Base-by-base conservation (phyloP, 495 filamentous ascomycete species). In the Neurospora pannonica region DNA sequence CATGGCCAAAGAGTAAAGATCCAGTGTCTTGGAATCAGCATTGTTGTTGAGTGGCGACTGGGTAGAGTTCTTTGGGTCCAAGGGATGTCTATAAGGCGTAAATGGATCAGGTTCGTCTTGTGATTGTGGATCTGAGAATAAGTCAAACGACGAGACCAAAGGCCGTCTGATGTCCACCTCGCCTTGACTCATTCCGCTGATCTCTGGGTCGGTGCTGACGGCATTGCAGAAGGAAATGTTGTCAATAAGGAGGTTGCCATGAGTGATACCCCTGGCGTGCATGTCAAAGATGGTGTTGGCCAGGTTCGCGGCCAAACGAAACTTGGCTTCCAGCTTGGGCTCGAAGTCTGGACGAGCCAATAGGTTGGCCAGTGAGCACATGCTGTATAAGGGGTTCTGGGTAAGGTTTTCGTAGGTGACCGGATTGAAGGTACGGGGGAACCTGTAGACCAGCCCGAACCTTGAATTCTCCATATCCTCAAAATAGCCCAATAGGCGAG, bases 1-100 rank as follows among this genome's bases (percentile, higher is more conserved):
- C 77, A 97, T 88, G 42, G 93, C 94, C 3, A 98, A 84, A 4
- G 93, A 92, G 79, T 97, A 97, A 0, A 97, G 86, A 77, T 98
- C 95, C 76, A 94, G 90, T 2, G 90, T 89, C 83, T 86, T 86
- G 40, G 83, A 85, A 71, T 88, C 86, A 1, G 82, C 80, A 34
- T 82, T 84, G 28, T 78, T 76, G 38, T n/a, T n/a, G 83, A 76
- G 37, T 88, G 79, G 3, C 82, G 83, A 4, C 86, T 90, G 87
- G 17, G 84, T 82, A 36, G 87, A 86, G 19, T 84, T 86, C 54
- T 90, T 82, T 62, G 91, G 91, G 75, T 93, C 92, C 9, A 93
- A 87, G 0, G 93, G 92, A 78, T 97, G 94, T 19, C 90, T 90
- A 78, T 96, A 95, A 74, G 89, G 72, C 80, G 87, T 76, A 84